These are phyloP conservation scores for Zasmidium angulare DNA, from an alignment of 2,329 filamentous ascomycete species.

Conservation along the genomic window DNA sequence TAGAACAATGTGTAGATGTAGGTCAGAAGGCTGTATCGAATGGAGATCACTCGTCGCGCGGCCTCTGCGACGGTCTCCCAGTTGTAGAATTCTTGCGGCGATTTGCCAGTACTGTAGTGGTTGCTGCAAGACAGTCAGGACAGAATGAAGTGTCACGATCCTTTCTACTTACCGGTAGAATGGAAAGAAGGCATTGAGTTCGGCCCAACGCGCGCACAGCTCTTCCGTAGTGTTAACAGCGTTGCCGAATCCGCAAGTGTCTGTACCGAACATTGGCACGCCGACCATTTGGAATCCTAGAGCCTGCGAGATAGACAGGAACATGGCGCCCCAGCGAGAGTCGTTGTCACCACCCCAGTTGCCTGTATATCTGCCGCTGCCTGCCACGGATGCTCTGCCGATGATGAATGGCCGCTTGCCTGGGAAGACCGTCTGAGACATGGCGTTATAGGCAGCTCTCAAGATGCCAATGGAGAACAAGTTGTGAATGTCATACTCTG, in stretches of 20 bases:
- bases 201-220: conserved; percentile 30
- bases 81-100: conserved; percentile 65
- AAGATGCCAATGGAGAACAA: conserved; percentile 26
- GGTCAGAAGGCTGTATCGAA: conserved; percentile 68
- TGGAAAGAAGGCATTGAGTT: conserved; percentile 65
- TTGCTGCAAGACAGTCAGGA: conserved; percentile 46
- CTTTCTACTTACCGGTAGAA: conserved; percentile 55
- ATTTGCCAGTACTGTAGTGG: conserved; percentile 62
- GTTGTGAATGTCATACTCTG: conserved; percentile 31
- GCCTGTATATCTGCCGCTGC: conserved; percentile 21
- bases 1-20: conserved; percentile 74
- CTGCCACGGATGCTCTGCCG: conserved; percentile 26
- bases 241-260: conserved; percentile 28
- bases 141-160: neutral
- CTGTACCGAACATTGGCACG: conserved; percentile 31
- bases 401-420: conserved; percentile 30
- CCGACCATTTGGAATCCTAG: conserved; percentile 28
- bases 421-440: conserved; percentile 23
- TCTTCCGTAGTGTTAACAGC: conserved; percentile 22
- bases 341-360: conserved; percentile 34
- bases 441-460: conserved; percentile 28
- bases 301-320: conserved; percentile 29
- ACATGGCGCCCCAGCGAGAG: conserved; percentile 28
- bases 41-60: conserved; percentile 61
- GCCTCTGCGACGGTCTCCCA: conserved; percentile 66